These are phyloP conservation scores for Podochytrium sp. DNA, from an alignment of 192 early-diverging fungal genomes.

Conservation along the genomic window DNA sequence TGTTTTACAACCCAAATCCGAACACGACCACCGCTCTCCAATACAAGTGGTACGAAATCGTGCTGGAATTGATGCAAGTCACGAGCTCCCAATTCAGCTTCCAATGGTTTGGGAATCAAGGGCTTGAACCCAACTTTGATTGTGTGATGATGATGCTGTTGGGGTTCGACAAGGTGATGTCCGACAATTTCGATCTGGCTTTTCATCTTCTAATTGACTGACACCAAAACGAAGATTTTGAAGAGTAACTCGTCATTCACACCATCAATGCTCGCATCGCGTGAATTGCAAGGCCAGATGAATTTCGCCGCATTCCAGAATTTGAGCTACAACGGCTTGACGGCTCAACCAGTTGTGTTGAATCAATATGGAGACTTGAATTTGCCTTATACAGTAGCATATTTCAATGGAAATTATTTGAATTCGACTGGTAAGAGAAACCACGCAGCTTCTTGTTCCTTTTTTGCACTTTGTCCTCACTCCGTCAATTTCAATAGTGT, in stretches of 20 bases:
- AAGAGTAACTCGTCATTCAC: not conserved
- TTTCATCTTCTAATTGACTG: not conserved
- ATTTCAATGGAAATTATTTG: constrained; percentile 6
- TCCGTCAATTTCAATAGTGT: not conserved
- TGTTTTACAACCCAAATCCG: not conserved
- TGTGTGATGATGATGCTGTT: constrained; percentile 4
- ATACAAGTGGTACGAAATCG: not conserved
- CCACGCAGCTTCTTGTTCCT: too few relatives aligned
- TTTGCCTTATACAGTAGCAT: not conserved
- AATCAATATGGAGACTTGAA: constrained; percentile 16
- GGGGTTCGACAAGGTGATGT: constrained; percentile 10
- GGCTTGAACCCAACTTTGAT: not conserved
- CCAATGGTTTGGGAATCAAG: not conserved
- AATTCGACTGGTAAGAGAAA: not conserved
- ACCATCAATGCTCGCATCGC: not conserved
- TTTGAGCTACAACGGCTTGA: constrained; percentile 2
- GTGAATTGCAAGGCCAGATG: constrained; percentile 6
- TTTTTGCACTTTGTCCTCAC: not conserved
- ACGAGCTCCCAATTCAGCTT: not conserved
- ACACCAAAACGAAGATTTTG: not conserved
- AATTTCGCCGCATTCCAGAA: constrained; percentile 14
- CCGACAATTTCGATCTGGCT: not conserved
- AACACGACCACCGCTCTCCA: not conserved
- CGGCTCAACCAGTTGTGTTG: not conserved
- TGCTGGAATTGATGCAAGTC: not conserved